Conservation (phyloP, 164 flowering plant genomes). For the Malania oleifera region DNA sequence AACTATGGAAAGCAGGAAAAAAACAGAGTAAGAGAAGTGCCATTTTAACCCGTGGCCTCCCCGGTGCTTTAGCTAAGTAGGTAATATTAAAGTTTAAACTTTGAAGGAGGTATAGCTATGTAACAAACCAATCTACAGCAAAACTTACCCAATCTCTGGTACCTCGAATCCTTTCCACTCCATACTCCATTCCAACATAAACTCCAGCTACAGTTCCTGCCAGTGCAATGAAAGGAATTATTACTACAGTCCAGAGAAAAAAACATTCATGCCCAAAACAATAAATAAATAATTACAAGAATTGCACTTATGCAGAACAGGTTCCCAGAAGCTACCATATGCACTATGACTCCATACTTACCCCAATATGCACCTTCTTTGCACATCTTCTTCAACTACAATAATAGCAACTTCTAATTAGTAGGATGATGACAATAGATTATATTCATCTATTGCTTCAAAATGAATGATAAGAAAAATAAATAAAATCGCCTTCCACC, state of each 20-base stretch:
- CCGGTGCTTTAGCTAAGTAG: no score
- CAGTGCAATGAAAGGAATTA: conserved; percentile 4
- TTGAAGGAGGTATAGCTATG: no score
- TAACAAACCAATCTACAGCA: background rate
- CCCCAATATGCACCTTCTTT: conserved; percentile 94
- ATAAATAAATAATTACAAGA: no score
- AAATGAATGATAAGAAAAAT: no score
- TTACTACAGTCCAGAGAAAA: no score
- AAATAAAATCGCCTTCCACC: no score
- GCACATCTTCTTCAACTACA: conserved; percentile 87
- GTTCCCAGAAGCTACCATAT: background rate
- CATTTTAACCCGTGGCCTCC: no score
- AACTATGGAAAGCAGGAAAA: no score
- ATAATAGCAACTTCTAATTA: conserved; percentile 10
- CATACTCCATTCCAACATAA: conserved; percentile 87
- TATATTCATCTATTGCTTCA: background rate
- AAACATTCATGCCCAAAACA: no score
- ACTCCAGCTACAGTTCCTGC: conserved; percentile 83
- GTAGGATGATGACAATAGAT: conserved; percentile 1
- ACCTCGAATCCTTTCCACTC: conserved; percentile 69
- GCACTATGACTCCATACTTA: conserved; percentile 27
- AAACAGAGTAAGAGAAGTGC: no score
- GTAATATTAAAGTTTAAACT: no score
- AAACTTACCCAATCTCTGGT: conserved; percentile 78
- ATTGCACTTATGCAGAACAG: no score